Conservation (phyloP, 129 eudicot species). For the Flaveria trinervia region DNA sequence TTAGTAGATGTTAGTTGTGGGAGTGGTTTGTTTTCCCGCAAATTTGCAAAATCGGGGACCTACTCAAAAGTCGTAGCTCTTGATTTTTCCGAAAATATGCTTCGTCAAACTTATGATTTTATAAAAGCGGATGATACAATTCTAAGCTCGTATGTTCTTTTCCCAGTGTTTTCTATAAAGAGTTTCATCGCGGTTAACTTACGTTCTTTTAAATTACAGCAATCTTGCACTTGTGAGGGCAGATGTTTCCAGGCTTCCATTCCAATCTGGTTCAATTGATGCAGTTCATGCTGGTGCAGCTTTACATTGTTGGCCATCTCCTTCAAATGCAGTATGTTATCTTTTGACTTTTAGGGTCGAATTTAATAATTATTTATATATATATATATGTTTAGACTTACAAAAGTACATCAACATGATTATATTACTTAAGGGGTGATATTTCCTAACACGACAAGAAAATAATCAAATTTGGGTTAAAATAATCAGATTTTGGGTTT, state of each 20-base stretch:
- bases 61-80: constrained; percentile 90
- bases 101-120: constrained; percentile 85
- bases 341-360: constrained; percentile 23
- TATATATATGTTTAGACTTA: not conserved
- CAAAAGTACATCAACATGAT: not conserved
- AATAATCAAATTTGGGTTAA: not conserved
- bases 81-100: constrained; percentile 97
- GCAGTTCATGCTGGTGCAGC: constrained; percentile 99
- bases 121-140: constrained; percentile 61
- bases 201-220: constrained; percentile 45
- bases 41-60: constrained; percentile 75
- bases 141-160: constrained; percentile 46
- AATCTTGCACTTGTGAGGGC: constrained; percentile 98
- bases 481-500: not conserved
- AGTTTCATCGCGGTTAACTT: not conserved
- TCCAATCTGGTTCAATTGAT: constrained; percentile 84
- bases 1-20: constrained; percentile 96
- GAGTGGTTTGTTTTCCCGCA: constrained; percentile 91
- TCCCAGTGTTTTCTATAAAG: not conserved
- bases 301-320: constrained; percentile 99
- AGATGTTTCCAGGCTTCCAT: constrained; percentile 93
- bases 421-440: not conserved
- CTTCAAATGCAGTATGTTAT: constrained; percentile 84
- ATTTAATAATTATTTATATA: not conserved
- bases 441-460: not conserved